Base-by-base conservation (phyloP, 768 basidiomycete species). In the Russula dissimulans region DNA sequence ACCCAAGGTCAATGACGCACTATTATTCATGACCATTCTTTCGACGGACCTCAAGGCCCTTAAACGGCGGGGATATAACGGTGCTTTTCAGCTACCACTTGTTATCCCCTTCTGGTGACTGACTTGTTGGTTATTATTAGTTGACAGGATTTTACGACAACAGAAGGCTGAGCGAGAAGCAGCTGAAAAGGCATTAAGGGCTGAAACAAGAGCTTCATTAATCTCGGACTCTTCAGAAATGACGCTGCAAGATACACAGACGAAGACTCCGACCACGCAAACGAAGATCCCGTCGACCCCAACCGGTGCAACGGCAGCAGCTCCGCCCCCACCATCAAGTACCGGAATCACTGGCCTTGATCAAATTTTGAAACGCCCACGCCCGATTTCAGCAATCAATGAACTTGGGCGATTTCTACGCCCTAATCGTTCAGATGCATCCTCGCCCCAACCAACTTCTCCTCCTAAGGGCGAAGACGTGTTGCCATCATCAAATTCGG, bases 11-110 rank as follows among this genome's bases (percentile, higher is more conserved):
- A 91, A 94, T 68, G 95, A 99, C 69, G 83, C 89, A 0, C 76
- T 99, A 7, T 70, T 98, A 8, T 87, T 98, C 65, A 89, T 91
- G 82, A 97, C 94, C 0, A 91, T 99, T 55, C 78, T 99, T 17
- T 91, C 92, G 0, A 97, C 95, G 0, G 91, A 95, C 64, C 73
- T 97, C 43, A 81, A 83, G 60, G 84, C 91, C 3, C 71, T 97
- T 63, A 86, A 85, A 67, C 77, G 92, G 42, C 77, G 92, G 63
- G 94, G 92, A 5, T 95, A 91, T 69, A 91, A 93, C 67, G 87
- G 90, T 88, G 64, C 4, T 76, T 67, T 12, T 47, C 36, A 43
- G 10, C 41, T 59, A 10, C 12, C 52, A 2, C 36, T 12, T 7
- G 14, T 17, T 57, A 29, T 48, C 22, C 22, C 6, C 38, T 51